These are phyloP conservation scores for Sclerotinia trifoliorum DNA, from an alignment of 2,329 filamentous ascomycete genomes.

Conservation along the genomic window DNA sequence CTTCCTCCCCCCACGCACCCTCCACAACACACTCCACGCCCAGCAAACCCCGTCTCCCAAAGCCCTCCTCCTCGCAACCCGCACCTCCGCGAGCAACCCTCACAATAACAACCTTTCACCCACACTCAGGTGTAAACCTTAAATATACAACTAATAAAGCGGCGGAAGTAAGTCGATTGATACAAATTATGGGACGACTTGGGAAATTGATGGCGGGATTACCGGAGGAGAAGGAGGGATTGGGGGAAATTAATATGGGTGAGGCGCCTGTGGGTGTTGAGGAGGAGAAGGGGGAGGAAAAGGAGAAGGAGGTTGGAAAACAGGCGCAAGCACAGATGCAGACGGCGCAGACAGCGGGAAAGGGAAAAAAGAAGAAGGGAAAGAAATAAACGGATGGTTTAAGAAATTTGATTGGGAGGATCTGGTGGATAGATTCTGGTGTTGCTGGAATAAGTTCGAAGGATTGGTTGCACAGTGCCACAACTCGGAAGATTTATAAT, in stretches of 20 bases:
- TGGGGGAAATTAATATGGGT: conserved; percentile 41
- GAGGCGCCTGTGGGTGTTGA: conserved; percentile 43
- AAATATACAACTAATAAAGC: conserved; percentile 93
- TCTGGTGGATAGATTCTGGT: too few relatives aligned
- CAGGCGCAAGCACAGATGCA: conserved; percentile 24
- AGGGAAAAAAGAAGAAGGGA: conserved; percentile 71
- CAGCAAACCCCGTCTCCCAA: conserved; percentile 34
- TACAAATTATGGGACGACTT: conserved; percentile 71
- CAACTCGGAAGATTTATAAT: too few relatives aligned
- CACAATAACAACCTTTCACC: conserved; percentile 86
- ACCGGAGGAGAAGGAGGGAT: conserved; percentile 37
- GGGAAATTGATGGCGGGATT: conserved; percentile 67
- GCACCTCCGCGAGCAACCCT: conserved; percentile 62
- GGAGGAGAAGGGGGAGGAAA: conserved; percentile 38
- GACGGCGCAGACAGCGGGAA: conserved; percentile 51
- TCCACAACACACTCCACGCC: conserved; percentile 21
- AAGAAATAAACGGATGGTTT: conserved; percentile 54
- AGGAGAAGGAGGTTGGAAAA: conserved; percentile 44
- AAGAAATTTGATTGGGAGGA: neutral
- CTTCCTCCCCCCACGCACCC: conserved; percentile 36
- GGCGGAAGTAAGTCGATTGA: conserved; percentile 80
- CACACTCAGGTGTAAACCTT: conserved; percentile 73
- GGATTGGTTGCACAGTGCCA: too few relatives aligned
- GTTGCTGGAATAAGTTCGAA: too few relatives aligned
- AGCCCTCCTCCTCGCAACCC: conserved; percentile 39